Percentiles rank a stretch among this genome's conserved stretches.
phyloP scores from a whole-genome alignment of 352 stramenopile species.

The Peronospora farinosa region DNA sequence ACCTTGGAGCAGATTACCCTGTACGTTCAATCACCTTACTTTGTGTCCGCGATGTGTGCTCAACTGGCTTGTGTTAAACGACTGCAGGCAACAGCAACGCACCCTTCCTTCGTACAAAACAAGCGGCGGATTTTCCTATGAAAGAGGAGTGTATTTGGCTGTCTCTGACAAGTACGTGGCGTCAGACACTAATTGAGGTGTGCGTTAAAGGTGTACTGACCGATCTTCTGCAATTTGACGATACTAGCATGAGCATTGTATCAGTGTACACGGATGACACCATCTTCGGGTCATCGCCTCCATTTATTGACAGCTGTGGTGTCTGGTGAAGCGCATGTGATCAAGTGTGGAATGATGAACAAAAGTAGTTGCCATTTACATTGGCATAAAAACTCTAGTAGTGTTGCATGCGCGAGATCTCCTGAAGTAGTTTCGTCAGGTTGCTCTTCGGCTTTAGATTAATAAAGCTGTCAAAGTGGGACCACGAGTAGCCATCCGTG shows the following conservation, averaged over 20 bases:
- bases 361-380: conserved; percentile 4
- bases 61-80: background rate
- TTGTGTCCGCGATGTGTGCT: background rate
- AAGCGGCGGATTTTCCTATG: conserved; percentile 63
- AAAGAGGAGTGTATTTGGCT: conserved; percentile 40
- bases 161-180: conserved; percentile 66
- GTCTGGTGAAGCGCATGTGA: conserved; percentile 10
- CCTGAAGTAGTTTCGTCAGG: conserved; percentile 51
- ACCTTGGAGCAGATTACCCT: conserved; percentile 28
- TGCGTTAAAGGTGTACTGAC: conserved; percentile 5
- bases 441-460: conserved; percentile 37
- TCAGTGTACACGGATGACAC: conserved; percentile 45
- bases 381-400: background rate
- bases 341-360: conserved; percentile 4
- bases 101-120: conserved; percentile 51
- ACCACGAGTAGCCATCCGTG: conserved; percentile 78
- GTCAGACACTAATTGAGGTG: background rate
- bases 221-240: background rate
- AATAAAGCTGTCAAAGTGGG: conserved; percentile 67
- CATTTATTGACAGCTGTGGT: conserved; percentile 12
- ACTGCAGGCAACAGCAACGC: conserved; percentile 19
- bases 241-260: conserved; percentile 41
- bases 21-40: conserved; percentile 22
- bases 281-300: conserved; percentile 14
- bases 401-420: conserved; percentile 55